Percentiles rank a stretch among this genome's conserved stretches.
Conservation (phyloP, 305 asterid species). For the Rubia tinctorum region DNA sequence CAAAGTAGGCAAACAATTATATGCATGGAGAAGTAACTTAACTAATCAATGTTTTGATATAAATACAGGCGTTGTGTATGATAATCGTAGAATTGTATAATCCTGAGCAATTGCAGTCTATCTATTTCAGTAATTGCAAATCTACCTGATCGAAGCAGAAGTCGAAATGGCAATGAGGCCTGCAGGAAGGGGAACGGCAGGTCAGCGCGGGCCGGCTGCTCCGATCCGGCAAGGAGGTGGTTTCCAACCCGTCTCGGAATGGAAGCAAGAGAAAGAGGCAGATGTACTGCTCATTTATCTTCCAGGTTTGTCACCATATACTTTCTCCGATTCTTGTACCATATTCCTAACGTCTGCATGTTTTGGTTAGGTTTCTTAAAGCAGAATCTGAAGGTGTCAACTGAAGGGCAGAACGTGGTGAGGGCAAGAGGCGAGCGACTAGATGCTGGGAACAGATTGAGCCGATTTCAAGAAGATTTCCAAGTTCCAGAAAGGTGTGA, state of each 20-base stretch:
- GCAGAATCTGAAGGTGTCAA: conserved; percentile 60
- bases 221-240: conserved; percentile 29
- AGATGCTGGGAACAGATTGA: conserved; percentile 70
- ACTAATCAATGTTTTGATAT: not conserved
- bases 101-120: too few relatives aligned
- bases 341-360: not conserved
- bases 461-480: conserved; percentile 66
- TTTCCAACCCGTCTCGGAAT: conserved; percentile 53
- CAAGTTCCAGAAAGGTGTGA: conserved; percentile 52
- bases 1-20: conserved; percentile 25
- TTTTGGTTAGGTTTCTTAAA: conserved; percentile 50
- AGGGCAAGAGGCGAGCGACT: conserved; percentile 64
- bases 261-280: conserved; percentile 58
- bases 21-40: not conserved
- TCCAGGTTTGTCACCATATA: conserved; percentile 49
- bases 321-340: too few relatives aligned
- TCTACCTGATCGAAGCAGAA: not conserved
- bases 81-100: not conserved
- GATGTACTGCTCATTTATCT: conserved; percentile 50
- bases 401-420: conserved; percentile 52
- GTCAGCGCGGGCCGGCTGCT: conserved; percentile 25
- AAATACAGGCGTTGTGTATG: conserved; percentile 8
- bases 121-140: not conserved
- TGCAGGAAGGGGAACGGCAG: conserved; percentile 12
- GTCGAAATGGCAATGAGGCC: conserved; percentile 47